Percentiles rank a stretch among this genome's conserved stretches.
These are phyloP conservation scores for Cladorrhinum sp. DNA, from an alignment of 2,329 filamentous ascomycete genomes.

Conservation along the genomic window DNA sequence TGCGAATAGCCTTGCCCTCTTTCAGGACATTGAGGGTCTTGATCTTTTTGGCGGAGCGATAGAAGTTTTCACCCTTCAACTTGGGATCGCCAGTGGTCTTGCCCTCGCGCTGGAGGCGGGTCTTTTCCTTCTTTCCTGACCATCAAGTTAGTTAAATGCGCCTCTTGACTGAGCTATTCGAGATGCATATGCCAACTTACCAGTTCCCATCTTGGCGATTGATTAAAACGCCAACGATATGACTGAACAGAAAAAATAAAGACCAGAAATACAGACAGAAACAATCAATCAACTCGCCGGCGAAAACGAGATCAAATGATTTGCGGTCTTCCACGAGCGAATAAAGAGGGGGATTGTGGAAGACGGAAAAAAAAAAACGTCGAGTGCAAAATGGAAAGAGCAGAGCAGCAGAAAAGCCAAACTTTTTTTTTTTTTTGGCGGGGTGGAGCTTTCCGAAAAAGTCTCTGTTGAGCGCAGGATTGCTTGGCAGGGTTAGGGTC, in stretches of 20 bases:
- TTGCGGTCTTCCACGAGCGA: slow-evolving; percentile 21
- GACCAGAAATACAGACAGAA: slow-evolving; percentile 10
- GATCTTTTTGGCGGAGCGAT: slow-evolving; percentile 84
- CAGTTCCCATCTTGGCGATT: slow-evolving; percentile 28
- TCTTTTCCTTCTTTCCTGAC: slow-evolving; percentile 83
- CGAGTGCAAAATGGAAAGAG: background rate
- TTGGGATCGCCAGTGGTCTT: slow-evolving; percentile 91
- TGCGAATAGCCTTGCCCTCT: slow-evolving; percentile 77
- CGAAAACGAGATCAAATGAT: slow-evolving; percentile 13
- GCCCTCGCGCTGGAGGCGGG: slow-evolving; percentile 78
- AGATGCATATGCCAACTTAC: slow-evolving; percentile 16
- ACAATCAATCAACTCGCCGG: slow-evolving; percentile 16
- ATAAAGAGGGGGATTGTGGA: slow-evolving; percentile 14
- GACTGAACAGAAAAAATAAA: slow-evolving; percentile 2
- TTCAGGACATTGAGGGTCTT: slow-evolving; percentile 89
- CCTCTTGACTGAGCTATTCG: slow-evolving; percentile 25
- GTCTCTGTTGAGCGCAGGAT: too few species aligned
- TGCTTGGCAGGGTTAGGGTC: too few species aligned
- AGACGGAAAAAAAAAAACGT: slow-evolving; percentile 20
- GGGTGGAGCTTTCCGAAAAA: slow-evolving; percentile 22
- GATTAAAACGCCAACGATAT: slow-evolving; percentile 12
- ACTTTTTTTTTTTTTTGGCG: slow-evolving; percentile 28
- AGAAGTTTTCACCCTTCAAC: slow-evolving; percentile 97
- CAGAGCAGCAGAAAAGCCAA: slow-evolving; percentile 19
- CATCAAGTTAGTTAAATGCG: slow-evolving; percentile 9